phyloP scores from a whole-genome alignment of 768 basidiomycete species.

The Serpula lacrymans region DNA sequence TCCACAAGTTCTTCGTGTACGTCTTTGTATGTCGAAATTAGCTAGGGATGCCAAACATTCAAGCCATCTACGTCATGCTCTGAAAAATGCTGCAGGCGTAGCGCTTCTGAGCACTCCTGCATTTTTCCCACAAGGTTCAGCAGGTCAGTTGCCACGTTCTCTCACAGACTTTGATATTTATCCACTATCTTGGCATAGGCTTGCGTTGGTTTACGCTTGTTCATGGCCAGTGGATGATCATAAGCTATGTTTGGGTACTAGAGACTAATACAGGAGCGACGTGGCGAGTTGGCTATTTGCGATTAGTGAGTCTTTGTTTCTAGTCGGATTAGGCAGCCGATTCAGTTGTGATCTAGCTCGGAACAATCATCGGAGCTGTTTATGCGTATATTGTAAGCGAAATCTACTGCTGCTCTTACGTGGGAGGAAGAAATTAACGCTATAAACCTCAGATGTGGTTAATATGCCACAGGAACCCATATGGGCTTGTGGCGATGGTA shows the following conservation, averaged over 20 bases:
- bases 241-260: conserved; percentile 49
- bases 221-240: conserved; percentile 49
- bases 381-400: conserved; percentile 31
- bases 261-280: conserved; percentile 53
- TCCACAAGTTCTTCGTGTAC: conserved; percentile 21
- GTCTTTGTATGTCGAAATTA: conserved; percentile 31
- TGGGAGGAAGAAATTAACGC: no score
- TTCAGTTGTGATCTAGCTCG: conserved; percentile 26
- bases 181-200: conserved; percentile 18
- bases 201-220: conserved; percentile 34
- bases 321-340: no score
- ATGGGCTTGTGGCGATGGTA: conserved; percentile 36
- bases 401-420: no score
- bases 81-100: conserved; percentile 45
- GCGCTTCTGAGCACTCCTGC: conserved; percentile 39
- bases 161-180: neutral
- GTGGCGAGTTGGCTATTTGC: conserved; percentile 43
- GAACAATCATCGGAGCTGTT: conserved; percentile 30
- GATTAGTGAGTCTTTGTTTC: conserved; percentile 30
- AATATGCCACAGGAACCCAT: conserved; percentile 39
- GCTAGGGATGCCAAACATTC: conserved; percentile 34
- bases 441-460: conserved; percentile 29
- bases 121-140: conserved; percentile 34
- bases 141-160: conserved; percentile 21
- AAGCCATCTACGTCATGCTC: conserved; percentile 40